Base-by-base conservation (phyloP, 1,139 yeast genomes). In the Debaryomyces sp. region DNA sequence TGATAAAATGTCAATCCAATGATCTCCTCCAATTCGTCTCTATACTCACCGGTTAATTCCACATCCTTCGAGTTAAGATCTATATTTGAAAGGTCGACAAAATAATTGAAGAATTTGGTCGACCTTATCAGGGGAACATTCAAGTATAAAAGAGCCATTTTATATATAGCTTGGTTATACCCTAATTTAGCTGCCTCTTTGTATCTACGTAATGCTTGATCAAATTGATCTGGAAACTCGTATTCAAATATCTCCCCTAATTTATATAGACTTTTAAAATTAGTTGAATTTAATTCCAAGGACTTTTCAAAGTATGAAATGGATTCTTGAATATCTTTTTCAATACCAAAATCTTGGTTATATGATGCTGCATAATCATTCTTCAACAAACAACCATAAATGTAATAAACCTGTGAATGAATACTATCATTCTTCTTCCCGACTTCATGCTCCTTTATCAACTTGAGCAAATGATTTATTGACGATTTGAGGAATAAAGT, bases 1-100 rank as follows among this genome's bases (percentile, higher is more conserved):
- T 89, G 77, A 57, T 62, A 74, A 48, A 70, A 66, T 2, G 80
- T 77, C 55, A 68, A 63, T 1, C 78, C 80, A 37, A 75, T 68
- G 17, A 75, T 69, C 50, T 74, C 77, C 46, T 70, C 70, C 49
- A 76, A 63, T 57, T 76, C 80, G 35, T 70, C 75, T 46, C 62
- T 63, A 56, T 75, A 80, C 39, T 73, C 77, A 12, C 66, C 76
- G 26, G 64, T 66, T 49, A 73, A 63, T 42, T 64, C 58, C 29
- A 71, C 65, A 36, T 71, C 77, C 15, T 67, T 66, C 23, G 70
- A 67, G 12, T 64, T 67, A 46, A 69, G 54, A 48, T 72, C 73
- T 36, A 75, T 68, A 29, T 63, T 63, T 15, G 78, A 66, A 52
- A 76, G 64, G 44, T 71, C 73, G n/a, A 61, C 61, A 47, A 75